Conservation (phyloP, 257 asterid species). For the Solanum acaule region DNA sequence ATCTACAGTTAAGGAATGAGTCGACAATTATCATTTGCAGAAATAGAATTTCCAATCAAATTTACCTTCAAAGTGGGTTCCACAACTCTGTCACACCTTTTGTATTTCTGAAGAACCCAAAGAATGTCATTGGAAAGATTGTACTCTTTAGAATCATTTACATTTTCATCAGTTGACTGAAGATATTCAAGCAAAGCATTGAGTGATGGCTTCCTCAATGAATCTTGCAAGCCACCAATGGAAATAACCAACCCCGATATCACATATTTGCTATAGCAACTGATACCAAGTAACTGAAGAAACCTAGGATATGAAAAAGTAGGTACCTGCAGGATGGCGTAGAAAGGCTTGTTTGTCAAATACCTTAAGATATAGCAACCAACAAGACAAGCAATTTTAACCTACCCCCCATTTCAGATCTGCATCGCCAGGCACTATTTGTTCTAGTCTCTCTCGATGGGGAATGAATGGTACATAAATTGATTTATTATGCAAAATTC, state of each 20-base stretch:
- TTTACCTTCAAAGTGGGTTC: constrained; percentile 82
- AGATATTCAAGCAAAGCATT: constrained; percentile 69
- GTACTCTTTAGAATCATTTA: constrained; percentile 27
- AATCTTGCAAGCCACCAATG: constrained; percentile 88
- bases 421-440: constrained; percentile 47
- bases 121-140: constrained; percentile 60
- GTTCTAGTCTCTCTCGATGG: constrained; percentile 50
- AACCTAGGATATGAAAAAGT: constrained; percentile 67
- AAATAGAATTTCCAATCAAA: neutral
- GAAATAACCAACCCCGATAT: constrained; percentile 81
- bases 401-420: constrained; percentile 82
- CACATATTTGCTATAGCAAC: constrained; percentile 65
- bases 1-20: neutral
- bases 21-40: neutral
- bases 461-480: constrained; percentile 57
- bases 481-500: constrained; percentile 51
- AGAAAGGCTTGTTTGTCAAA: constrained; percentile 6
- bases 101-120: constrained; percentile 69
- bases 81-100: constrained; percentile 70
- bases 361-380: neutral
- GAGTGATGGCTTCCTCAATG: constrained; percentile 69
- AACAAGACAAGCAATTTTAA: neutral
- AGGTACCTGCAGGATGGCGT: constrained; percentile 58
- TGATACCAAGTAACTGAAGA: constrained; percentile 58
- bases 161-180: constrained; percentile 34